Evolutionary conservation across 208 protist species (phyloP).

Genomic region (Leishmania lainsoni): DNA sequence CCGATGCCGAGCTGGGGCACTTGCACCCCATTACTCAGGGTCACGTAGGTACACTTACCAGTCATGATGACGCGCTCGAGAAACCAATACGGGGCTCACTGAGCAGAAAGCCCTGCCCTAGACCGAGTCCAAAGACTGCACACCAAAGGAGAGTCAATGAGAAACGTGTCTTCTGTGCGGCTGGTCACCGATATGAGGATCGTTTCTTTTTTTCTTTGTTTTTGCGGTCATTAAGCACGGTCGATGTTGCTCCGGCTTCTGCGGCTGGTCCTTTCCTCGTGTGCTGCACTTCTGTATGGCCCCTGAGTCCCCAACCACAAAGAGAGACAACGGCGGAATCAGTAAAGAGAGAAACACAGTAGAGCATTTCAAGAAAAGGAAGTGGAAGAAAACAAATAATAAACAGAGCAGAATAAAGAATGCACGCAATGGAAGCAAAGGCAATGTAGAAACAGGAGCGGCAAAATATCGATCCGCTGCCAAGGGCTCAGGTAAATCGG

Average conservation of each 20-base stretch:
- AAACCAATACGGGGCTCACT: background rate
- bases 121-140: background rate
- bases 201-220: no score
- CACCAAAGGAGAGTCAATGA: background rate
- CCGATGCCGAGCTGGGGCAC: slow-evolving; percentile 87
- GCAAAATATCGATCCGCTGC: background rate
- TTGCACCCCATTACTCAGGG: slow-evolving; percentile 60
- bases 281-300: background rate
- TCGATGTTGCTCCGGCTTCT: background rate
- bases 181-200: background rate
- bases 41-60: slow-evolving; percentile 32
- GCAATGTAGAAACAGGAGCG: background rate
- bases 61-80: slow-evolving; percentile 11
- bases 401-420: background rate
- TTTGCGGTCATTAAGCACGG: background rate
- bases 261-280: background rate
- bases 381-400: background rate
- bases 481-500: background rate
- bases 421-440: background rate
- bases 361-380: background rate
- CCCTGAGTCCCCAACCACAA: background rate
- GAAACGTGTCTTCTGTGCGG: background rate
- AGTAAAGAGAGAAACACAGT: background rate
- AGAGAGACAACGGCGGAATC: background rate
- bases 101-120: background rate